Percentiles rank a stretch among this genome's conserved stretches.
phyloP scores from a whole-genome alignment of 2,329 filamentous ascomycete genomes.

The Aspergillus chevalieri region DNA sequence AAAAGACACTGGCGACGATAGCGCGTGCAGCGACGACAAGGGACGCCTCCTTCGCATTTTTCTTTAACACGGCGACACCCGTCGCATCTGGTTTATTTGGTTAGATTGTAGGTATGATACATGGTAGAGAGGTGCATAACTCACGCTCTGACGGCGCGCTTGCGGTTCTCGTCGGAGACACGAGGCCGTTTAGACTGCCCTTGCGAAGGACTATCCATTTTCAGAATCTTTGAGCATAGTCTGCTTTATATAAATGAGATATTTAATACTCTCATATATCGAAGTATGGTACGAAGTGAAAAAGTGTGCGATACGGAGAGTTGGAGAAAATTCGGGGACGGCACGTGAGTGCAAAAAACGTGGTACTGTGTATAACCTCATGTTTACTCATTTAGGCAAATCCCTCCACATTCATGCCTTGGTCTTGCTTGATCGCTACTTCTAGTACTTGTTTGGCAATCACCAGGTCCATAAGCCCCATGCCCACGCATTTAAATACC shows the following conservation, averaged over 20 bases:
- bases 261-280: background rate
- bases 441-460: slow-evolving; percentile 38
- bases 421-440: slow-evolving; percentile 25
- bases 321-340: background rate
- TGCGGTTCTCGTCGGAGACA: slow-evolving; percentile 37
- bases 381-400: slow-evolving; percentile 14
- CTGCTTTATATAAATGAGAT: background rate
- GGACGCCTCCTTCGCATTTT: slow-evolving; percentile 52
- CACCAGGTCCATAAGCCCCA: slow-evolving; percentile 47
- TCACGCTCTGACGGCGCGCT: slow-evolving; percentile 37
- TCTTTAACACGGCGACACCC: slow-evolving; percentile 52
- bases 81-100: slow-evolving; percentile 41
- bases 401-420: slow-evolving; percentile 32
- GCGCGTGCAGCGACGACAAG: slow-evolving; percentile 48
- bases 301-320: too few species aligned
- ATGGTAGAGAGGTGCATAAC: slow-evolving; percentile 7
- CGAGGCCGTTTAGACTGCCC: slow-evolving; percentile 34
- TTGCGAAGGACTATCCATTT: slow-evolving; percentile 26
- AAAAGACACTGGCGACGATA: slow-evolving; percentile 49
- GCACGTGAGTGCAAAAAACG: too few species aligned
- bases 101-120: background rate
- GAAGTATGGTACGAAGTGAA: too few species aligned
- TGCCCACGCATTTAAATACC: slow-evolving; percentile 47
- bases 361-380: too few species aligned
- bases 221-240: slow-evolving; percentile 2